Evolutionary conservation across 2,329 filamentous ascomycete species (phyloP), one percentile per base, ranked within the genome.

Genomic region (Sporothrix brunneoviolacea): DNA sequence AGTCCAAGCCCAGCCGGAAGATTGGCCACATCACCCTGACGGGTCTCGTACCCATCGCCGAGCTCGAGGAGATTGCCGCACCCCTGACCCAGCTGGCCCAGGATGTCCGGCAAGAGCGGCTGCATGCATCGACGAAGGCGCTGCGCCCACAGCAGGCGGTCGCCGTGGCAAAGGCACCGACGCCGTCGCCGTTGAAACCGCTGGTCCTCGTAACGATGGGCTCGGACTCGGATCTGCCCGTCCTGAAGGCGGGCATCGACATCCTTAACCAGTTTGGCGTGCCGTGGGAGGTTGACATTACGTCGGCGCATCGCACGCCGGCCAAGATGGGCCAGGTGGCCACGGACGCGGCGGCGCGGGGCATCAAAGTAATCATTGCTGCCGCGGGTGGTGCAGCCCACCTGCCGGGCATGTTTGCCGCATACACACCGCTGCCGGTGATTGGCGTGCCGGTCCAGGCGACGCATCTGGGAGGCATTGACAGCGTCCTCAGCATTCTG

Each of bases 11-110:
- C 4, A 86, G 88, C 30, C 84, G 93, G 40, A 98, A 97, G 68
- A 97, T 97, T 71, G 91, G 91, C 10, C 93, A 98, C 66, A 81
- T 98, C 58, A 97, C 91, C 1, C 70, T 95, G 33, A 86, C 87
- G 2, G 83, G 82, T n/a, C 1, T 73, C 78, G 12, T 91, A 62
- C 33, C 28, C 6, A 70, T 77, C 33, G 76, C 83, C 59, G 82
- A 85, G n/a, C 68, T 82, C 15, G 73, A 76, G 53, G 57, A 65
- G 63, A 72, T 76, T 15, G 76, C 83, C 13, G 79, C 85, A 33
- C 80, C 85, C 46, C 76, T 96, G 19, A 80, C 95, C 52, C 70
- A 83, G 39, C 69, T 78, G 46, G 78, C 81, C 21, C 78, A 86
- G 59, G 61, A 65, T 12, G 79, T 86, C 57, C 75, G 77, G 40